Conservation (phyloP, 2,329 filamentous ascomycete species). For the Penicillium palitans region DNA sequence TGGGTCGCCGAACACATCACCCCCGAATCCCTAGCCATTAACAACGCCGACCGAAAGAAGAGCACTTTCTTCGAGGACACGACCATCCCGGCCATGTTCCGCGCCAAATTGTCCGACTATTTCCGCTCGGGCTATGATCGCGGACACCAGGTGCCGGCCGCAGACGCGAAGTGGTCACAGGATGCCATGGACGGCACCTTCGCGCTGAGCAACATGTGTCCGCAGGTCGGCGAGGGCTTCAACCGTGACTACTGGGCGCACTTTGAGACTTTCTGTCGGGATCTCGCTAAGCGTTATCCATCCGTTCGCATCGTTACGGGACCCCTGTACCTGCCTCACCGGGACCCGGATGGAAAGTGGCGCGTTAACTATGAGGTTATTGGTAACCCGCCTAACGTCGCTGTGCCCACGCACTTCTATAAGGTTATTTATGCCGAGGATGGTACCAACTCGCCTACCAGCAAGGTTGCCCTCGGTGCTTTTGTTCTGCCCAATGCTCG, state of each 20-base stretch:
- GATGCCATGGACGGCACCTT: constrained; percentile 94
- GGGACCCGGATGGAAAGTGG: constrained; percentile 91
- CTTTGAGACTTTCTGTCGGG: constrained; percentile 93
- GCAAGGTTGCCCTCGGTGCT: constrained; percentile 83
- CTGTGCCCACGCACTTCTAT: constrained; percentile 98
- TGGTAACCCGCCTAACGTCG: constrained; percentile 86
- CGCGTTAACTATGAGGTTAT: constrained; percentile 95
- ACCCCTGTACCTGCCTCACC: constrained; percentile 85
- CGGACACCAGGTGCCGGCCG: constrained; percentile 94
- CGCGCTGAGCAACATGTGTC: constrained; percentile 92
- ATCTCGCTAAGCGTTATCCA: constrained; percentile 77
- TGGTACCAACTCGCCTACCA: constrained; percentile 56
- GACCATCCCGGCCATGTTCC: constrained; percentile 78
- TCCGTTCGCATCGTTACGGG: constrained; percentile 90
- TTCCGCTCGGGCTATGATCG: constrained; percentile 92
- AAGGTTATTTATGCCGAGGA: constrained; percentile 98
- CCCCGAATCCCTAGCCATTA: constrained; percentile 71
- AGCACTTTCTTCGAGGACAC: constrained; percentile 80
- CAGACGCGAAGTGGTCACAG: constrained; percentile 95
- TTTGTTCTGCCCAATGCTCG: constrained; percentile 92
- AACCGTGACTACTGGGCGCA: constrained; percentile 99
- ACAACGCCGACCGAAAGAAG: constrained; percentile 80
- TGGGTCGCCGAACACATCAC: constrained; percentile 99
- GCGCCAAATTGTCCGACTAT: constrained; percentile 89
- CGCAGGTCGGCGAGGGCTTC: constrained; percentile 96